phyloP scores from a whole-genome alignment of 2,329 filamentous ascomycete genomes.

The Cladophialophora yegresii region DNA sequence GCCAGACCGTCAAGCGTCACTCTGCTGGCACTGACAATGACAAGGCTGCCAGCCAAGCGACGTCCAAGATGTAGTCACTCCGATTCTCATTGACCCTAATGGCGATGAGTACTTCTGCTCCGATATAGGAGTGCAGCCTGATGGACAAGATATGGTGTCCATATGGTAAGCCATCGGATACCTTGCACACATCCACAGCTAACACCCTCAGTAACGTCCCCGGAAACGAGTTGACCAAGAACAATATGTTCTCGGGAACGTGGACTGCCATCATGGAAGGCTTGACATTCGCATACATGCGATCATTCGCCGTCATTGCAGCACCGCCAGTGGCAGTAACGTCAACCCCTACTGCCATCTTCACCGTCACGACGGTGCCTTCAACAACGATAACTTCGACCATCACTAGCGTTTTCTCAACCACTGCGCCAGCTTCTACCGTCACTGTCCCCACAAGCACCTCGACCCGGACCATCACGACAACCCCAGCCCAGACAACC shows the following conservation, averaged over 20 bases:
- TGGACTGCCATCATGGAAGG: constrained; percentile 35
- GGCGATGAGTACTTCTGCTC: constrained; percentile 35
- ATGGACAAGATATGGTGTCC: constrained; percentile 29
- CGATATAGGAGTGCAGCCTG: constrained; percentile 30
- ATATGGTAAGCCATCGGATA: constrained; percentile 28
- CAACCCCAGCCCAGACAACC: constrained; percentile 25
- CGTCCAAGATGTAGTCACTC: constrained; percentile 30
- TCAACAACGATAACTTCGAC: constrained; percentile 28
- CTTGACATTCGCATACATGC: constrained; percentile 33
- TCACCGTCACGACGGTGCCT: constrained; percentile 27
- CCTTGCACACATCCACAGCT: constrained; percentile 1
- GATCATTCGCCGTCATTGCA: constrained; percentile 31
- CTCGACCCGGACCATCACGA: constrained; percentile 26
- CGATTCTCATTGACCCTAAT: constrained; percentile 34
- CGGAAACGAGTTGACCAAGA: constrained; percentile 31
- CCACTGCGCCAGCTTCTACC: constrained; percentile 24
- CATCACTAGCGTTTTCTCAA: constrained; percentile 24
- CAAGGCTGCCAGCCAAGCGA: constrained; percentile 29
- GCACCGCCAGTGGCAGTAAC: constrained; percentile 31
- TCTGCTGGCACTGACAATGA: constrained; percentile 15
- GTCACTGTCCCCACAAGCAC: constrained; percentile 30
- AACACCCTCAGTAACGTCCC: constrained; percentile 27
- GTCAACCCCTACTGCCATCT: constrained; percentile 28
- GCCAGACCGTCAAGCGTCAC: background rate
- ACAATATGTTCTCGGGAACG: constrained; percentile 32